These are phyloP conservation scores for Cadophora gregata DNA, from an alignment of 2,329 filamentous ascomycete genomes.

Conservation along the genomic window DNA sequence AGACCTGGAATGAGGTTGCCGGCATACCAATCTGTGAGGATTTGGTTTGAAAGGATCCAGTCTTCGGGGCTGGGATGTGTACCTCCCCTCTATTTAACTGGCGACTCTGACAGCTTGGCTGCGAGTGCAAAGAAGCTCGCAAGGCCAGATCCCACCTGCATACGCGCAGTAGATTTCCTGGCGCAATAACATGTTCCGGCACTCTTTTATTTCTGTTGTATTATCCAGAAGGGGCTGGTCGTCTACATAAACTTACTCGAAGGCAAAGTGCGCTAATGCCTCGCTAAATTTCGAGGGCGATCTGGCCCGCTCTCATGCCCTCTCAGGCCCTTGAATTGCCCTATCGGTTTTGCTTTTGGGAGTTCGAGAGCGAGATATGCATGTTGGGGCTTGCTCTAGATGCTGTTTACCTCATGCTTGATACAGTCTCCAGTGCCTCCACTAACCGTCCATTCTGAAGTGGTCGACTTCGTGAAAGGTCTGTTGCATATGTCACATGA, in stretches of 20 bases:
- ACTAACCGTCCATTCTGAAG: too few relatives aligned
- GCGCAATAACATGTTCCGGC: background rate
- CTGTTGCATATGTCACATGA: too few relatives aligned
- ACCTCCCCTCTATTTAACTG: background rate
- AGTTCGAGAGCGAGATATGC: background rate
- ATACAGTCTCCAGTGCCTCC: background rate
- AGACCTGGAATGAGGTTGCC: background rate
- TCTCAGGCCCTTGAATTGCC: background rate
- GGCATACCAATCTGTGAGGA: background rate
- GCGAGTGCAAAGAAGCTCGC: background rate
- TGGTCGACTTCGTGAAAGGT: too few relatives aligned
- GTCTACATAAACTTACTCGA: background rate
- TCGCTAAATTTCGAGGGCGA: background rate
- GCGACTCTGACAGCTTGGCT: background rate
- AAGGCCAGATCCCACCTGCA: background rate
- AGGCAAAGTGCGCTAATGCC: background rate
- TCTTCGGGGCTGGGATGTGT: background rate
- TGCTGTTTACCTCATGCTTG: background rate
- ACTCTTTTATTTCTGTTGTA: background rate
- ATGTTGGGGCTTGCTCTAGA: background rate
- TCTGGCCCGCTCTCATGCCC: background rate
- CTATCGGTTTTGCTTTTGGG: background rate
- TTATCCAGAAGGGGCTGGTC: background rate
- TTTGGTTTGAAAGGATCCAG: background rate
- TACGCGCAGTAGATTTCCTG: background rate